These are phyloP conservation scores for Scolecobasidium constrictum DNA, from an alignment of 2,329 filamentous ascomycete species.

Conservation along the genomic window DNA sequence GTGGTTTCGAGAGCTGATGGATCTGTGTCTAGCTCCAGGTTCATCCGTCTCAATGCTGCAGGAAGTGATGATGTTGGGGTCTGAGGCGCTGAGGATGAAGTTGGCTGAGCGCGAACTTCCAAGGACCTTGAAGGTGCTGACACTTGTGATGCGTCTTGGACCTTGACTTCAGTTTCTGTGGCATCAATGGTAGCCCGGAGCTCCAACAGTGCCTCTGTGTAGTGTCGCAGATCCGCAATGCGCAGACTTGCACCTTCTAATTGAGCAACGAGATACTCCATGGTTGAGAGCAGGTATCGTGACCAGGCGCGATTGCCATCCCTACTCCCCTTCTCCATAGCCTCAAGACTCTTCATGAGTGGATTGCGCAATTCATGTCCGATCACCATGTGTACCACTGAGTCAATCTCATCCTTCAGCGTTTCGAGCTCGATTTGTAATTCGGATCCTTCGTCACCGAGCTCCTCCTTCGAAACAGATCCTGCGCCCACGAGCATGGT, in stretches of 20 bases:
- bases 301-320: slow-evolving; percentile 29
- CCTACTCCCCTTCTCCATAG: slow-evolving; percentile 22
- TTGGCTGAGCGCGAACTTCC: neutral
- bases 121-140: neutral
- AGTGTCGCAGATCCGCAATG: slow-evolving; percentile 17
- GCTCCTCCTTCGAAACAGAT: slow-evolving; percentile 25
- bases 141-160: neutral
- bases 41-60: slow-evolving; percentile 3
- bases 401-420: slow-evolving; percentile 56
- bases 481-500: slow-evolving; percentile 29
- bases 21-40: neutral
- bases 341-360: slow-evolving; percentile 33
- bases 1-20: neutral
- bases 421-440: slow-evolving; percentile 58
- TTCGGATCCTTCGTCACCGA: slow-evolving; percentile 31
- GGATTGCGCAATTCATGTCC: slow-evolving; percentile 58
- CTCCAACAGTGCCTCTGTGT: slow-evolving; percentile 15
- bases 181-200: slow-evolving; percentile 8
- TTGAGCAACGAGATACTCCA: slow-evolving; percentile 29
- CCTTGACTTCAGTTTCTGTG: slow-evolving; percentile 5
- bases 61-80: neutral
- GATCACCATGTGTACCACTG: slow-evolving; percentile 59
- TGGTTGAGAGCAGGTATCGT: slow-evolving; percentile 29
- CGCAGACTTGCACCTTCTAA: slow-evolving; percentile 19
- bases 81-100: neutral